These are phyloP conservation scores for Elaeis oleifera DNA, from an alignment of 202 grass and related monocot genomes.

Conservation along the genomic window DNA sequence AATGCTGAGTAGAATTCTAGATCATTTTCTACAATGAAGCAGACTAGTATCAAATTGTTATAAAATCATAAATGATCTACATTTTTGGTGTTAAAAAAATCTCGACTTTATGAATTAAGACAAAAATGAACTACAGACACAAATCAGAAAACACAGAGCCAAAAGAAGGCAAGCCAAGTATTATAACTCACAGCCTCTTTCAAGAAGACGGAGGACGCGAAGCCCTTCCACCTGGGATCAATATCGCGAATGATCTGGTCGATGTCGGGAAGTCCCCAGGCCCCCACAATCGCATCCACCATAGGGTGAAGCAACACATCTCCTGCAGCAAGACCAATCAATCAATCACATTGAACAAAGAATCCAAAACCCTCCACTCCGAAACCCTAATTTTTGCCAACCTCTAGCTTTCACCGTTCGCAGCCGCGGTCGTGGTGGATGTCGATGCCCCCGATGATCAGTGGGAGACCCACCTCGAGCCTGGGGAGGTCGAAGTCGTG, in stretches of 20 bases:
- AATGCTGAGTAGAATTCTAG: no score
- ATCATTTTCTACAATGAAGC: no score
- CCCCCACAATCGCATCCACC: constrained; percentile 90
- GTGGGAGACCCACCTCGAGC: constrained; percentile 67
- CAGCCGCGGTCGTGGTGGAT: constrained; percentile 94
- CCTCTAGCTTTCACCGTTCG: constrained; percentile 44
- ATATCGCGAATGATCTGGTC: constrained; percentile 91
- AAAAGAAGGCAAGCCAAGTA: neutral
- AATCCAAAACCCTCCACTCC: no score
- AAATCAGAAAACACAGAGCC: neutral
- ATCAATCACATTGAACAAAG: no score
- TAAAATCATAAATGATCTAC: no score
- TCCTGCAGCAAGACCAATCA: constrained; percentile 34
- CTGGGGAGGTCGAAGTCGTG: constrained; percentile 98
- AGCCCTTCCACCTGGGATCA: constrained; percentile 84
- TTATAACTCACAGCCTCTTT: constrained; percentile 69
- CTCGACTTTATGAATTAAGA: no score
- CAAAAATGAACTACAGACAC: no score
- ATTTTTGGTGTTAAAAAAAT: no score
- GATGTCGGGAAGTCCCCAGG: constrained; percentile 88
- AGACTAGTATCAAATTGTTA: no score
- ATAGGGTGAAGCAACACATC: constrained; percentile 98
- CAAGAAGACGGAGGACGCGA: constrained; percentile 77
- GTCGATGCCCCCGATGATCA: constrained; percentile 89
- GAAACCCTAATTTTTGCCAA: no score